Evolutionary conservation across 192 early-diverging fungal species (phyloP).

Genomic region (Backusella westeae): DNA sequence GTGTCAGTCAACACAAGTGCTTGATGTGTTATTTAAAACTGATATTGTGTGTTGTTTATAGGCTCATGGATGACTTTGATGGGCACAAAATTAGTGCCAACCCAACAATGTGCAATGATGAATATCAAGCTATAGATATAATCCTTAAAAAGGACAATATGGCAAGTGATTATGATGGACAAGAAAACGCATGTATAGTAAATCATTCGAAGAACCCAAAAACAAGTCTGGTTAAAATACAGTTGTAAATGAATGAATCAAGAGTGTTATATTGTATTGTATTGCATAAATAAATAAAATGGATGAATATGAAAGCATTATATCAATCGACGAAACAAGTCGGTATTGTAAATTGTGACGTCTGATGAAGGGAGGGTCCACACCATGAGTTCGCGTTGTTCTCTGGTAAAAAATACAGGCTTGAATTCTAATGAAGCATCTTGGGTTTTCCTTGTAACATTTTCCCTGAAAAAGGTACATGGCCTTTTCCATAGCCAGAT

Average conservation of each 20-base stretch:
- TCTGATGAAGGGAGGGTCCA: neutral
- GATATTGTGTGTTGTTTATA: no score
- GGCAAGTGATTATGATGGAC: no score
- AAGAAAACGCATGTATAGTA: no score
- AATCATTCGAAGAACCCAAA: no score
- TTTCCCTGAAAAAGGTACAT: neutral
- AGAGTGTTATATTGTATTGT: neutral
- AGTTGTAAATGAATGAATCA: neutral
- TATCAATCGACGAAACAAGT: neutral
- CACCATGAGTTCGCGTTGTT: neutral
- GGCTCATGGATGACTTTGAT: no score
- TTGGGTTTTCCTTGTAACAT: neutral
- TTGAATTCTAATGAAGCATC: neutral
- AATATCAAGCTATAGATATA: no score
- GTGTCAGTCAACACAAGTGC: no score
- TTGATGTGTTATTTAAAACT: no score
- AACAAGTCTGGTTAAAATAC: no score
- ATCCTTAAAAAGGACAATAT: no score
- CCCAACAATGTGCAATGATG: no score
- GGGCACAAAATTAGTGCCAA: no score
- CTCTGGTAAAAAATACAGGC: slow-evolving; percentile 6
- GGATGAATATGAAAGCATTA: neutral
- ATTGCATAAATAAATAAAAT: neutral
- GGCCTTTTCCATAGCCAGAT: slow-evolving; percentile 7
- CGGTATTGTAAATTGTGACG: neutral